phyloP scores from a whole-genome alignment of 2,329 filamentous ascomycete species.

The Talaromyces albobiverticillius region DNA sequence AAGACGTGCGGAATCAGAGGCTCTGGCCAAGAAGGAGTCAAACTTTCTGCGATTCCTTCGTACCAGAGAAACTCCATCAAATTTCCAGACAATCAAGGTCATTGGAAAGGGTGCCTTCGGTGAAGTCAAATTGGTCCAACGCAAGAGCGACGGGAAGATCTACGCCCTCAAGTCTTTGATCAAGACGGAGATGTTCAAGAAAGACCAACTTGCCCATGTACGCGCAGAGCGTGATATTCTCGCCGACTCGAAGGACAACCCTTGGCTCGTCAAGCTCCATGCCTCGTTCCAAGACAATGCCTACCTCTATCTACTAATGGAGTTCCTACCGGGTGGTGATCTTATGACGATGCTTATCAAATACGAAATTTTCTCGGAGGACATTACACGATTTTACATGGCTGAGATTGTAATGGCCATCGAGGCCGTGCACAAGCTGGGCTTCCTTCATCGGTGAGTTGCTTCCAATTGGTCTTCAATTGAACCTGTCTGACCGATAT shows the following conservation, averaged over 20 bases:
- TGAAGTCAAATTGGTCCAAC: constrained; percentile 95
- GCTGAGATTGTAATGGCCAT: constrained; percentile 98
- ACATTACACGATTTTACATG: constrained; percentile 99
- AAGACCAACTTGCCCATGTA: constrained; percentile 95
- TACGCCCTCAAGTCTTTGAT: constrained; percentile 98
- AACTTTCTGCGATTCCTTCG: constrained; percentile 91
- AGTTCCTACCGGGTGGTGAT: constrained; percentile 96
- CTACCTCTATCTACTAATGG: constrained; percentile 99
- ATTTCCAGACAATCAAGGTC: constrained; percentile 95
- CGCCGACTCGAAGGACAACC: constrained; percentile 92
- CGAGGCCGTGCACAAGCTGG: constrained; percentile 94
- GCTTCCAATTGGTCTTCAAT: not conserved
- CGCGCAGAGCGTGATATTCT: constrained; percentile 96
- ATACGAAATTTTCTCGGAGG: constrained; percentile 98
- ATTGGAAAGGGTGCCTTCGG: constrained; percentile 99
- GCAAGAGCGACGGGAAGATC: constrained; percentile 93
- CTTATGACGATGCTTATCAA: constrained; percentile 99
- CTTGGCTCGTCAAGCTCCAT: constrained; percentile 97
- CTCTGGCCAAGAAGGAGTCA: constrained; percentile 81
- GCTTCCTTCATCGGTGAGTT: constrained; percentile 92
- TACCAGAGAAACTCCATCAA: constrained; percentile 87
- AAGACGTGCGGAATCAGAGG: constrained; percentile 81
- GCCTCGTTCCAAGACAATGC: constrained; percentile 96
- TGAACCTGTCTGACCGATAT: not conserved
- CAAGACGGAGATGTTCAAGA: constrained; percentile 99